Conservation (phyloP, 257 asterid species). For the Osmanthus fragrans region DNA sequence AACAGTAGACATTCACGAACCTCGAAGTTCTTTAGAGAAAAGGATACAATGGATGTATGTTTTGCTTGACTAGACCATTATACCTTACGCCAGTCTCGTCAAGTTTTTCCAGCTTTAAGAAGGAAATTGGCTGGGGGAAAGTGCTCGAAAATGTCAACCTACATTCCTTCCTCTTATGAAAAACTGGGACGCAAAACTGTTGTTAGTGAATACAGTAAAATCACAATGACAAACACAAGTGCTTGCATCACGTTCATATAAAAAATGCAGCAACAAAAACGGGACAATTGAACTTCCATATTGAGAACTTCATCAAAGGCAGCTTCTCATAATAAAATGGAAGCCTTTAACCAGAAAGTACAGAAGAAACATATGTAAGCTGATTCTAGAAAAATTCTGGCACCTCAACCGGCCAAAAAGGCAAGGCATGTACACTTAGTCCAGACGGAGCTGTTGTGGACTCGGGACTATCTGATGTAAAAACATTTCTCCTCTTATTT, state of each 20-base stretch:
- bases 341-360: slow-evolving; percentile 30
- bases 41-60: too few species aligned
- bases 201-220: background rate
- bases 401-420: background rate
- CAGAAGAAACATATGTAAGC: background rate
- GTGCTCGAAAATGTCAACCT: too few species aligned
- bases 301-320: slow-evolving; percentile 23
- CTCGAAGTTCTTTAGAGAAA: too few species aligned
- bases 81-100: too few species aligned
- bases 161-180: too few species aligned
- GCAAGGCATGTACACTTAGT: slow-evolving; percentile 1
- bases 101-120: too few species aligned
- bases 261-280: background rate
- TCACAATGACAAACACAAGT: background rate
- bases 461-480: background rate
- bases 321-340: slow-evolving; percentile 53
- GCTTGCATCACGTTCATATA: background rate
- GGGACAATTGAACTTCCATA: background rate
- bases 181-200: too few species aligned
- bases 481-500: background rate
- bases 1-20: too few species aligned
- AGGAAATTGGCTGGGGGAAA: too few species aligned
- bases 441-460: background rate
- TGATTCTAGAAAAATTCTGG: background rate
- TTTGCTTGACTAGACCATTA: too few species aligned